Evolutionary conservation across 2,329 filamentous ascomycete genomes (phyloP), one percentile per base, ranked within the genome.

Genomic region (Alternaria sp.): DNA sequence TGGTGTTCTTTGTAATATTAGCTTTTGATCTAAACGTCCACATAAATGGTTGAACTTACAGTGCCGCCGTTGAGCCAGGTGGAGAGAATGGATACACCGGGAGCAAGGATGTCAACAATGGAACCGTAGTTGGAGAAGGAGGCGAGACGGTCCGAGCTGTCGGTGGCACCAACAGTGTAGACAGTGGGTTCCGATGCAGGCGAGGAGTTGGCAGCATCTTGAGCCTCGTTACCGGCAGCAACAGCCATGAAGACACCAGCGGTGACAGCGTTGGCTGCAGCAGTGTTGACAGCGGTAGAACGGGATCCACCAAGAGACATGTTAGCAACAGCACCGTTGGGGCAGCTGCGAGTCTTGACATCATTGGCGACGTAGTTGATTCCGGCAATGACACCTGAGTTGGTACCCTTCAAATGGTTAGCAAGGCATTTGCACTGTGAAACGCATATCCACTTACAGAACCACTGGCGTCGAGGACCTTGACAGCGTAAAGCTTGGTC

Each of bases 51-150:
- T n/a, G 22, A 12, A 58, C 68, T 68, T 68, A 71, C 71, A 34
- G 75, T 77, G 52, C 78, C 78, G 51, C 79, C 76, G 51, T 81
- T 72, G 47, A 69, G 67, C 77, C 76, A 88, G 49, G 87, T 82
- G 66, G 82, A 85, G 0, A 81, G 77, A 36, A 82, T 76, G 22
- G 73, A 69, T 18, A 79, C 78, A 58, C 79, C 79, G 38, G 79
- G 79, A 9, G 76, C 79, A 54, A 79, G 78, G 32, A 79, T 67
- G 52, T 80, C 76, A 43, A 81, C 75, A 14, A 70, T 54, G 24
- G 71, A 49, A 39, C 79, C 80, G 55, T 69, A 81, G 72, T 82
- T 82, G 55, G 72, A 75, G 71, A 80, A 81, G 18, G 66, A 68
- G 9, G 80, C 78, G 20, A 74, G 68, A 1, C 46, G 43, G 65